Evolutionary conservation across 495 filamentous ascomycete genomes (phyloP), one percentile per base, ranked within the genome.

Genomic region (Lindgomyces ingoldianus): DNA sequence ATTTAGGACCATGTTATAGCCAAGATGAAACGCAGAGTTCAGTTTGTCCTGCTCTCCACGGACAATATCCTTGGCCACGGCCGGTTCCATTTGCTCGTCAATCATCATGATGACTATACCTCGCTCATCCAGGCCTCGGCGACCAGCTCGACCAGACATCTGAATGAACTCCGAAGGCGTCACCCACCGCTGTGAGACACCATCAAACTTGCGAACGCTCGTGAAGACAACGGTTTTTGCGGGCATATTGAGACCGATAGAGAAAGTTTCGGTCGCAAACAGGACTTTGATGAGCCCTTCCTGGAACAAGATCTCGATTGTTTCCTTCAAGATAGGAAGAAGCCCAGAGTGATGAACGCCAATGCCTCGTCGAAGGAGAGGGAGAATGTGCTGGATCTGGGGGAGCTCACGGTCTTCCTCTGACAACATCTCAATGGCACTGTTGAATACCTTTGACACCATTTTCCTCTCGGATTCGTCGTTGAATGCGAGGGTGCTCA

Each of bases 101-200:
- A 98, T 86, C 94, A 98, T 98, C 89, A 98, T 96, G 72, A 98
- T 98, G 69, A 98, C 94, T 72, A 98, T 96, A 83, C 94, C 94
- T 57, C 94, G 89, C 51, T 97, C 94, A 78, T 98, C 94, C 56
- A 98, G 88, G 78, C 94, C 94, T 84, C 94, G 84, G 81, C 94
- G 89, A 68, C 94, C 94, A 21, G 94, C 94, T 74, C 94, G 87
- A 60, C 94, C 94, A 25, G 94, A 96, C 94, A 98, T 98, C 72
- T 98, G 94, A 59, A 98, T 88, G 75, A 97, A 98, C 69, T 98
- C 94, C 19, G 93, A 97, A 1, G 94, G 91, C 0, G 91, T 96
- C 26, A 98, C 82, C 81, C 92, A 96, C 63, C 94, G 83, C 54
- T 84, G 82, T 36, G 81, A 80, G n/a, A 84, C 83, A 26, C 94